Conservation (phyloP, 2,329 filamentous ascomycete genomes). For the Neurospora sp. region DNA sequence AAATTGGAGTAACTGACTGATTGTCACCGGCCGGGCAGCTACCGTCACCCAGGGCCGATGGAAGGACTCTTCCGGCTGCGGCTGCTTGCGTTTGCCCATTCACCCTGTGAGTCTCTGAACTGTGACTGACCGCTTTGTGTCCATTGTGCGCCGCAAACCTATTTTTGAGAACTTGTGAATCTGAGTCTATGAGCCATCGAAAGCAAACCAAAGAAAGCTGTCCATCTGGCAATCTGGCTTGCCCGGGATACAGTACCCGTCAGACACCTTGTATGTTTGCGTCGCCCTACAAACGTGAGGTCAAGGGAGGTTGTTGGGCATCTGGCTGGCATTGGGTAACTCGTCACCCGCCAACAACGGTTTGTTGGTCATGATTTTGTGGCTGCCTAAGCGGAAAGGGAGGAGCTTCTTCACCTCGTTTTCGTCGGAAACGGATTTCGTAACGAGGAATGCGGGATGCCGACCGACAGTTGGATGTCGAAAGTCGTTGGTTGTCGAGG, state of each 20-base stretch:
- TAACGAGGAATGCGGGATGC: neutral
- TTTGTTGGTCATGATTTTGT: neutral
- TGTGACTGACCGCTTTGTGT: neutral
- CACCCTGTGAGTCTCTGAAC: neutral
- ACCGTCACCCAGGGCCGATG: neutral
- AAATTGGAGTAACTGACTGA: neutral
- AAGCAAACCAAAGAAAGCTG: neutral
- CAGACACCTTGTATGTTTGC: too few species aligned
- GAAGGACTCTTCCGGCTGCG: neutral
- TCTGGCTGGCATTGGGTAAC: neutral
- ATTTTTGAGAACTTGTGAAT: neutral
- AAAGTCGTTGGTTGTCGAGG: too few species aligned
- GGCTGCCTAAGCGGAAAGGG: neutral
- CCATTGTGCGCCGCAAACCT: neutral
- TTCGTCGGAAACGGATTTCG: neutral
- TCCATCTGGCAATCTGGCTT: neutral
- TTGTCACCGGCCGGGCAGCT: neutral
- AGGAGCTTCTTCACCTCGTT: neutral
- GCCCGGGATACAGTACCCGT: neutral
- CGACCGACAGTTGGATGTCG: neutral
- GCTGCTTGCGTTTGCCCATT: neutral
- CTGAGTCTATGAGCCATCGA: neutral
- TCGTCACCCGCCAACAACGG: neutral
- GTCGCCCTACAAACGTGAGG: neutral
- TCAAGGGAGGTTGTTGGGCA: neutral